Evolutionary conservation across 345 rosid species (phyloP), one percentile per base, ranked within the genome.

Genomic region (Laguncularia racemosa): DNA sequence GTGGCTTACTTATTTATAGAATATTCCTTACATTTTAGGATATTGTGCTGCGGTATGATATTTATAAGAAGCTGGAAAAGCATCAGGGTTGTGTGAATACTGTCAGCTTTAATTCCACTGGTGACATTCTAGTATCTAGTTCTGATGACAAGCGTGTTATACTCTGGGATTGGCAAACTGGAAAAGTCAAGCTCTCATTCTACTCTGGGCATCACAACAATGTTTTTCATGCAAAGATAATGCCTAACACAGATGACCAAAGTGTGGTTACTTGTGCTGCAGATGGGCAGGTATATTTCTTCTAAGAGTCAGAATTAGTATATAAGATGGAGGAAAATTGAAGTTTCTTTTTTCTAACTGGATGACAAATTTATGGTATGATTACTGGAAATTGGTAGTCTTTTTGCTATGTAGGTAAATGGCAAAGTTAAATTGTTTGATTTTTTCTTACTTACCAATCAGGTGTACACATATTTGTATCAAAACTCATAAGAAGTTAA

Each of bases 11-110:
- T 33, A 33, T 33, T 33, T 33, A 4, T 33, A 6, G 11, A 33
- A 7, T 33, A 33, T 33, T 4, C 40, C 9, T 33, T 33, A 33
- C 40, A 33, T 33, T 33, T 65, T 64, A 89, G 99, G 90, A 84
- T 74, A 65, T 89, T 69, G 80, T 93, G 33, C 78, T 79, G 68
- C 77, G 91, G 38, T 74, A 89, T 28, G 95, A 76, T 43, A 50
- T 85, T 50, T 51, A 64, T 68, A 71, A 56, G 71, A 87, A 79
- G 71, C 85, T 93, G 55, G 75, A 71, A 16, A 79, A 78, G 74
- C 97, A 93, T 71, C 57, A 26, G 61, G 97, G 99, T 1, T 86
- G 96, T 67, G 96, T 93, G 57, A 89, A 89, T 74, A 79, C 97
- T 0, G 73, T 85, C 50, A 81, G 84, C 68, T 89, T 89, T 75